A percentile compares a stretch with the other conserved stretches of the same genome.
phyloP scores from a whole-genome alignment of 208 protist genomes.

The Porcisia deanei region DNA sequence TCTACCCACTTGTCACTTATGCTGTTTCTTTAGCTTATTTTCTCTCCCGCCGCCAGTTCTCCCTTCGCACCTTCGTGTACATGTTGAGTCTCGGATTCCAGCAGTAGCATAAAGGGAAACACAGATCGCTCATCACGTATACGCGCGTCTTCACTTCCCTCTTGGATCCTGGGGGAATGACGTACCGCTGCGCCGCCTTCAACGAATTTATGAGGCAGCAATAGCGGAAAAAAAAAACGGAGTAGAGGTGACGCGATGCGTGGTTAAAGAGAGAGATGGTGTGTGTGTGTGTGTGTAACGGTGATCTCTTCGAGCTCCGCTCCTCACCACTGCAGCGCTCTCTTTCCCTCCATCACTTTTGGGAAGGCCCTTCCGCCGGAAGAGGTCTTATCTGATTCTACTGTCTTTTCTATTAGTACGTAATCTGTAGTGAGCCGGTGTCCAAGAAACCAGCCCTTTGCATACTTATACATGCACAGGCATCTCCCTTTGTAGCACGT shows the following conservation, averaged over 20 bases:
- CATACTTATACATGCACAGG: background rate
- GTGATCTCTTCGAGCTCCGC: background rate
- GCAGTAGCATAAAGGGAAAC: background rate
- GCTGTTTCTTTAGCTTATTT: background rate
- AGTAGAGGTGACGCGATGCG: background rate
- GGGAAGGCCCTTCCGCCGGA: background rate
- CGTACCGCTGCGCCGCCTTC: background rate
- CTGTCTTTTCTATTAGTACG: background rate
- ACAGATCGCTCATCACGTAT: background rate
- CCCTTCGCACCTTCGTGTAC: background rate
- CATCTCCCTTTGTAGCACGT: background rate
- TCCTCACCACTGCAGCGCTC: background rate
- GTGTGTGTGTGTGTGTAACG: conserved; percentile 1
- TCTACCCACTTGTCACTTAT: background rate
- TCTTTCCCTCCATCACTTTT: background rate
- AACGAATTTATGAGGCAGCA: background rate
- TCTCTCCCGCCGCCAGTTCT: background rate
- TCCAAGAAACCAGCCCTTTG: background rate
- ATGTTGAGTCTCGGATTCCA: background rate
- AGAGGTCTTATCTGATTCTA: background rate
- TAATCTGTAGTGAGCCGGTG: conserved; percentile 1
- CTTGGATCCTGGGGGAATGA: too few relatives aligned
- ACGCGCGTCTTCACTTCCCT: background rate
- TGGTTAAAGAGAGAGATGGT: background rate
- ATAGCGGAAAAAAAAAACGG: background rate